These are phyloP conservation scores for Puccinellia tenuiflora DNA, from an alignment of 176 grass and related monocot species.

Conservation along the genomic window DNA sequence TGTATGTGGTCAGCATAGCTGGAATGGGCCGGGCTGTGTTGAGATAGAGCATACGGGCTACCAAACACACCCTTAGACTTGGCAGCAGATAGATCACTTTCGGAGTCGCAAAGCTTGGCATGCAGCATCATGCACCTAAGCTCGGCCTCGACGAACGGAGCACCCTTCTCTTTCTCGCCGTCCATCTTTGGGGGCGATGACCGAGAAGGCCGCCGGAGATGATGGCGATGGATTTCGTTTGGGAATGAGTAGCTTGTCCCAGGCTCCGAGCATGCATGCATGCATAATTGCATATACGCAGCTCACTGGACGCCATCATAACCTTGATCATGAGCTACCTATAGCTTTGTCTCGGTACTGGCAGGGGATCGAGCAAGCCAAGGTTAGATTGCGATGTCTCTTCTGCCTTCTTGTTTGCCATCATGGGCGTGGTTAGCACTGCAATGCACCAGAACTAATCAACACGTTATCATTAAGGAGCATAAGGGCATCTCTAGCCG, in stretches of 20 bases:
- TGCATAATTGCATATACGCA: too few species aligned
- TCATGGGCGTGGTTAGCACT: not conserved
- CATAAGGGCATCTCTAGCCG: too few species aligned
- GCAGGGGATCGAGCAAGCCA: not conserved
- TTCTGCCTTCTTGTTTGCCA: not conserved
- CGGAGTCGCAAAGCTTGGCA: not conserved
- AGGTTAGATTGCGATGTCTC: conserved; percentile 10
- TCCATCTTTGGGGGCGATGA: not conserved
- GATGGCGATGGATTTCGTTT: not conserved
- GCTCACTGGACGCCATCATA: conserved; percentile 19
- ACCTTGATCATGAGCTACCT: not conserved
- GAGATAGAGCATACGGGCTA: too few species aligned
- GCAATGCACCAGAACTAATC: not conserved
- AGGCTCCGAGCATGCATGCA: not conserved
- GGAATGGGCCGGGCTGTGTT: too few species aligned
- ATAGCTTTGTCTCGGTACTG: not conserved
- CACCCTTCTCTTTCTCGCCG: not conserved
- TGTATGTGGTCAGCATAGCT: too few species aligned
- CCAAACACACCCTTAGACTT: too few species aligned
- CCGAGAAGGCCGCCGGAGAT: not conserved
- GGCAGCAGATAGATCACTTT: too few species aligned
- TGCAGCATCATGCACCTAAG: not conserved
- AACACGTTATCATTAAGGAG: too few species aligned
- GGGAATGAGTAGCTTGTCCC: conserved; percentile 22
- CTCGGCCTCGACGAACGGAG: not conserved